Percentiles rank a stretch among this genome's conserved stretches.
Conservation (phyloP, 1,139 yeast species). For the Arxiozyma slooffiae region DNA sequence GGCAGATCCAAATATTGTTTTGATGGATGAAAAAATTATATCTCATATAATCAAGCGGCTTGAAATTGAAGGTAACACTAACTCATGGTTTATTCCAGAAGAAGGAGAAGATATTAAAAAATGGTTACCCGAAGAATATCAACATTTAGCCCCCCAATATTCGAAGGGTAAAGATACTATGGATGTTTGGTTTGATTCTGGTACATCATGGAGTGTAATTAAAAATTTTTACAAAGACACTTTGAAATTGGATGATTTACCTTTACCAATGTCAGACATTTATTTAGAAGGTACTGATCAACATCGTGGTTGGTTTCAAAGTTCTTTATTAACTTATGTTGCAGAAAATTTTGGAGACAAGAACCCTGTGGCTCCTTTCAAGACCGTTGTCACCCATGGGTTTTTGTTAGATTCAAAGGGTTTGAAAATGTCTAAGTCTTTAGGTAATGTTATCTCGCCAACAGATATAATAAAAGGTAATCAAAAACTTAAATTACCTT, state of each 20-base stretch:
- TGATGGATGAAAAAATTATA: constrained; percentile 30
- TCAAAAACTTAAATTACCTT: constrained; percentile 44
- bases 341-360: constrained; percentile 29
- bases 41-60: constrained; percentile 28
- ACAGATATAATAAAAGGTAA: constrained; percentile 57
- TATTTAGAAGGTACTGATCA: constrained; percentile 94
- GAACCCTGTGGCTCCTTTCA: constrained; percentile 54
- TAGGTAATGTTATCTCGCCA: constrained; percentile 77
- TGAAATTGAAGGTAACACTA: constrained; percentile 41
- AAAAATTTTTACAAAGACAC: constrained; percentile 33
- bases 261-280: constrained; percentile 51
- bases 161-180: constrained; percentile 77
- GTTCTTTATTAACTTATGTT: constrained; percentile 73
- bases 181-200: constrained; percentile 99
- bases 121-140: constrained; percentile 59
- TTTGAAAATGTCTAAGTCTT: constrained; percentile 85
- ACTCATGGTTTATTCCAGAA: constrained; percentile 59
- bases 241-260: constrained; percentile 19
- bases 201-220: constrained; percentile 73
- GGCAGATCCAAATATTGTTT: constrained; percentile 32
- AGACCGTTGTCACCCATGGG: constrained; percentile 79
- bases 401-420: constrained; percentile 81
- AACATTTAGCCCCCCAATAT: constrained; percentile 36
- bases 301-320: constrained; percentile 98
- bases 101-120: constrained; percentile 40